Percentiles rank a stretch among this genome's conserved stretches.
phyloP scores from a whole-genome alignment of 306 rosid species.

The Datisca glomerata region DNA sequence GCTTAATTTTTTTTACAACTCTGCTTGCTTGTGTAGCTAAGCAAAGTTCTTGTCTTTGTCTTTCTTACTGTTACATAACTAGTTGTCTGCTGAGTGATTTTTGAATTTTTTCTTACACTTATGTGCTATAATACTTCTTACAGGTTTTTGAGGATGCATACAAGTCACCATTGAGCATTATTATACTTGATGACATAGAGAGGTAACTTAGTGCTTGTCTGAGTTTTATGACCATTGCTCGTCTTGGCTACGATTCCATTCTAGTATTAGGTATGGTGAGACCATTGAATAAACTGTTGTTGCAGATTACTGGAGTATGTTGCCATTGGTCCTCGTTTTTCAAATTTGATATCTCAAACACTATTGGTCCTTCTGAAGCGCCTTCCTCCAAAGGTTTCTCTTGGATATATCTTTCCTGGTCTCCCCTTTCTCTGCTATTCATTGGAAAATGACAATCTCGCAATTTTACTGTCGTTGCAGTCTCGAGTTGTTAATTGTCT shows the following conservation, averaged over 20 bases:
- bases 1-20: too few relatives aligned
- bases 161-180: conserved; percentile 92
- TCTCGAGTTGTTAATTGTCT: conserved; percentile 7
- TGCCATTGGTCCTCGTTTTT: conserved; percentile 91
- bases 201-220: conserved; percentile 45
- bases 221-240: not conserved
- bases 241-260: too few relatives aligned
- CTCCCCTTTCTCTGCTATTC: not conserved
- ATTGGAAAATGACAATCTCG: not conserved
- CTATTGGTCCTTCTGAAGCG: conserved; percentile 78
- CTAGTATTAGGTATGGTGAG: too few relatives aligned
- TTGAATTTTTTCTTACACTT: too few relatives aligned
- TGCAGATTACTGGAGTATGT: conserved; percentile 84
- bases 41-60: too few relatives aligned
- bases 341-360: conserved; percentile 79
- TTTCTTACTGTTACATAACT: not conserved
- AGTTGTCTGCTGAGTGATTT: too few relatives aligned
- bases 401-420: conserved; percentile 7
- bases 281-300: too few relatives aligned
- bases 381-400: conserved; percentile 81
- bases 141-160: conserved; percentile 98
- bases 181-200: conserved; percentile 94
- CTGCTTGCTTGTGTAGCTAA: conserved; percentile 1
- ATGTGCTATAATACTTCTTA: conserved; percentile 9
- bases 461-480: not conserved